Evolutionary conservation across 305 asterid genomes (phyloP), one percentile per base, ranked within the genome.

Genomic region (Solanum chacoense): DNA sequence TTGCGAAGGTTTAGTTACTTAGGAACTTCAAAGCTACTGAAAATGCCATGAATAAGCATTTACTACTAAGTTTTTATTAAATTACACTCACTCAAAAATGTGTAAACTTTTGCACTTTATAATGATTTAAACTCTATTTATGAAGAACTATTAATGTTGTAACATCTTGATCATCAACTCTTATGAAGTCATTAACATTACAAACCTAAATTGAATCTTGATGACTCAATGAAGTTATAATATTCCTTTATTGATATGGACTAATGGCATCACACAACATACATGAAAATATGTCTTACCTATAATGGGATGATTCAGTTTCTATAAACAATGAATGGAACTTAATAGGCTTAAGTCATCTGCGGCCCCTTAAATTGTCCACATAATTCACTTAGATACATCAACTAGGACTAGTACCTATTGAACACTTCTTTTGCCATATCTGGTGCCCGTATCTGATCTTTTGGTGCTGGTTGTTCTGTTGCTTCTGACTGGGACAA

Each of bases 401-500:
- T 55, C 24, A 55, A 55, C 24, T 6, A 18, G 24, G 24, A 55
- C 24, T 18, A 55, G 24, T 18, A 55, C 65, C 4, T 55, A 55
- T 18, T 55, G 65, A 55, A 18, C 65, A 55, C 65, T 55, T 55
- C 65, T 55, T 55, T 18, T 55, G 65, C 65, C 24, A 1, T 55
- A 55, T 55, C 11, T 7, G 67, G 69, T 59, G 69, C 69, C 4
- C 11, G 1, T 55, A 55, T 59, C 26, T 59, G 69, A 59, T 59
- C 69, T 7, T 59, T 59, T 59, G 26, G 26, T 59, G 2, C 26
- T 59, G 5, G 26, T 59, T 59, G 69, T 8, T 59, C 69, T 20
- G 69, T 86, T 85, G 36, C 85, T 89, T 81, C 86, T 28, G 5
- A 77, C 24, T 24, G 50, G 67, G 16, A 72, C 87, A 38, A 89